These are phyloP conservation scores for Leccinum truebloodii DNA, from an alignment of 768 basidiomycete species.

Conservation along the genomic window DNA sequence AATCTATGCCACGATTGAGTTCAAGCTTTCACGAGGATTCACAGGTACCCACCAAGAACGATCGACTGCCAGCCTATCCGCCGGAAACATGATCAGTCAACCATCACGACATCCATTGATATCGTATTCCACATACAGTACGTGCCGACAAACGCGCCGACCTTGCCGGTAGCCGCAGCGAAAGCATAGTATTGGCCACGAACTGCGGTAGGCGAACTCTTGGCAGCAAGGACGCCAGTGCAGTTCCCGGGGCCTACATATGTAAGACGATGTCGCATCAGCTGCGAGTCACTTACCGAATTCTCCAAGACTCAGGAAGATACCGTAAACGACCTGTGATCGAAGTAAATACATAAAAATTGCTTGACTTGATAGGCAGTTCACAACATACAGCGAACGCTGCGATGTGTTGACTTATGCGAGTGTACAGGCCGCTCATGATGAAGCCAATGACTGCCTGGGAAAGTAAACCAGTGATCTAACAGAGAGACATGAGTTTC, in stretches of 20 bases:
- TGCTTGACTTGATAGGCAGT: background rate
- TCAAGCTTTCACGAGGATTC: background rate
- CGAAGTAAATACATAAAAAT: background rate
- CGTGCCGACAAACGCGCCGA: constrained; percentile 82
- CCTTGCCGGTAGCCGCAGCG: constrained; percentile 84
- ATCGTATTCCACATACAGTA: constrained; percentile 54
- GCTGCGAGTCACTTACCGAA: constrained; percentile 48
- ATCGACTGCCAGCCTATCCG: constrained; percentile 63
- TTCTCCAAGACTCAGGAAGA: constrained; percentile 90
- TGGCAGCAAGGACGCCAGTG: constrained; percentile 81
- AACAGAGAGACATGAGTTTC: constrained; percentile 1
- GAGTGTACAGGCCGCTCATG: constrained; percentile 80
- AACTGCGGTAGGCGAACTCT: constrained; percentile 82
- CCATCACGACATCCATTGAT: background rate
- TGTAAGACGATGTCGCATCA: constrained; percentile 1
- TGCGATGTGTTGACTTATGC: constrained; percentile 62
- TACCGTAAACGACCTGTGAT: constrained; percentile 76
- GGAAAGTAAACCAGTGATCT: constrained; percentile 66
- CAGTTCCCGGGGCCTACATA: constrained; percentile 76
- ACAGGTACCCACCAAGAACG: constrained; percentile 49
- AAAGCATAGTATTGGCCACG: constrained; percentile 86
- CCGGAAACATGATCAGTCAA: constrained; percentile 6
- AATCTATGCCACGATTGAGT: constrained; percentile 39
- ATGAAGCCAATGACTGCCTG: constrained; percentile 84
- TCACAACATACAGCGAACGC: constrained; percentile 63